Evolutionary conservation across 768 basidiomycete genomes (phyloP).

Genomic region (Tylopilus sp.): DNA sequence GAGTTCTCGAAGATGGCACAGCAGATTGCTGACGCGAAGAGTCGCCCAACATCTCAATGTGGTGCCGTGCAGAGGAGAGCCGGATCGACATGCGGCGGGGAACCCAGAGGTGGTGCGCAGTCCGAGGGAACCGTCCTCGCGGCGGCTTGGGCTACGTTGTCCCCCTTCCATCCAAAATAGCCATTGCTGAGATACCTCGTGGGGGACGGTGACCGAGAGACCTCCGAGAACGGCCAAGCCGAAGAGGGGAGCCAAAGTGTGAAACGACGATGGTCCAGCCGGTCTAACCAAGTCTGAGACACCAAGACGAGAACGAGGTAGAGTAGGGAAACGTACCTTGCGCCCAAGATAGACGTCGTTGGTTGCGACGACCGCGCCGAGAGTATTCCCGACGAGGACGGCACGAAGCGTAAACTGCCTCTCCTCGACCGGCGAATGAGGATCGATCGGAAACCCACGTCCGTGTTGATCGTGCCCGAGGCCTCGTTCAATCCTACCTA

Average conservation of each 20-base stretch:
- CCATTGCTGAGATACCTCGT: constrained; percentile 47
- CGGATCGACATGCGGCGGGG: constrained; percentile 57
- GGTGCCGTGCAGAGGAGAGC: constrained; percentile 44
- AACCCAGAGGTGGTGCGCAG: constrained; percentile 58
- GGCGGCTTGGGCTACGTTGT: constrained; percentile 27
- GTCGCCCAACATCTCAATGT: constrained; percentile 49
- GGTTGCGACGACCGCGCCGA: constrained; percentile 56
- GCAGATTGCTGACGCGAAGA: constrained; percentile 53
- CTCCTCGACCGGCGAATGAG: constrained; percentile 37
- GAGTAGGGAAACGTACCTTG: constrained; percentile 32
- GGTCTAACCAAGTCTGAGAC: constrained; percentile 31
- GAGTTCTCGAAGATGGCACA: constrained; percentile 57
- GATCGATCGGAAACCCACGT: constrained; percentile 53
- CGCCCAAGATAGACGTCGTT: constrained; percentile 67
- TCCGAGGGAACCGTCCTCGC: constrained; percentile 51
- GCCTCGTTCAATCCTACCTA: background rate
- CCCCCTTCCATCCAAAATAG: constrained; percentile 63
- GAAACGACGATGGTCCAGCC: constrained; percentile 66
- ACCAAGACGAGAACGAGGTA: background rate
- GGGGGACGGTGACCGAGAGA: constrained; percentile 44
- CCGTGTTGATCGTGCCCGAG: constrained; percentile 19
- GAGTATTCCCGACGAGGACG: constrained; percentile 45
- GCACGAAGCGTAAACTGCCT: constrained; percentile 54
- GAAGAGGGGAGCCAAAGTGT: constrained; percentile 44
- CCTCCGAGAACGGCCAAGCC: constrained; percentile 57